A percentile compares a stretch with the other conserved stretches of the same genome.
Evolutionary conservation across 164 flowering plant genomes (phyloP).

Genomic region (Stephania cephalantha): DNA sequence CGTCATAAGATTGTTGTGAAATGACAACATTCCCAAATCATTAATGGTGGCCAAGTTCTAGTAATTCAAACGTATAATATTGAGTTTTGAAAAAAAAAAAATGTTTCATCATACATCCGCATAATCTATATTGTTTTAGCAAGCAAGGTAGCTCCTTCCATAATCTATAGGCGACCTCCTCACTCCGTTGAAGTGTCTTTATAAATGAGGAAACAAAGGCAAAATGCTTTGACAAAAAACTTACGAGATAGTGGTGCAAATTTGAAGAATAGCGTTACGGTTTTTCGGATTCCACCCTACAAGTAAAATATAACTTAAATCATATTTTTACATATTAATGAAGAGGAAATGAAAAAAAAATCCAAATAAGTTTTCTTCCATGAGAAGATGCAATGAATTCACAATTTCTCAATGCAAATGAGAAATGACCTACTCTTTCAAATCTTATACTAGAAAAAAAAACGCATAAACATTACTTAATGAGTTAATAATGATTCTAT

Average conservation of each 20-base stretch:
- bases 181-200: not conserved
- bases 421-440: not conserved
- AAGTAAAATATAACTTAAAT: conserved; percentile 38
- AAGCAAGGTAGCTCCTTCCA: not conserved
- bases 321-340: conserved; percentile 16
- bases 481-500: too few relatives aligned
- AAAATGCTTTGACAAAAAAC: conserved; percentile 16
- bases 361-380: not conserved
- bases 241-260: conserved; percentile 96
- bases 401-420: not conserved
- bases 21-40: not conserved
- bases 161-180: not conserved
- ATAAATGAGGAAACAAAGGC: not conserved
- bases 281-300: conserved; percentile 96
- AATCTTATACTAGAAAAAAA: not conserved
- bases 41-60: too few relatives aligned
- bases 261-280: conserved; percentile 98
- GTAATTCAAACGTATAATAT: not conserved
- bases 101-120: not conserved
- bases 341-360: not conserved
- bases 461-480: not conserved
- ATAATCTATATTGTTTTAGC: not conserved
- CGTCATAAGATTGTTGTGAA: conserved; percentile 4
- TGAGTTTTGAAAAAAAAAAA: not conserved
- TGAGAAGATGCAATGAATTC: not conserved